Evolutionary conservation across 805 yeast genomes (phyloP).

Genomic region (Ogataea methanolica): DNA sequence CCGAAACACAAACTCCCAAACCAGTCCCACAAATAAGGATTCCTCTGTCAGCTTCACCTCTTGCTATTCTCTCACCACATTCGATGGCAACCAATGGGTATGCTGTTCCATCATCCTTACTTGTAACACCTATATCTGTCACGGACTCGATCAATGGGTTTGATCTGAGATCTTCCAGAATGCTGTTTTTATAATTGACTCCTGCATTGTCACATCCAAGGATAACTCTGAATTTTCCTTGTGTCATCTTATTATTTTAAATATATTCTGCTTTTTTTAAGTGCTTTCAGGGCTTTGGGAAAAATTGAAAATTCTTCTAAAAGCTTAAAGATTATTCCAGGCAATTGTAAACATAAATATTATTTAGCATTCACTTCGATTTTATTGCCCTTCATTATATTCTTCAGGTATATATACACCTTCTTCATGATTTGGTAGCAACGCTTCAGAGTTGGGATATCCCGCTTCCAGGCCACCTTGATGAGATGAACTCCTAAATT

Average conservation of each 20-base stretch:
- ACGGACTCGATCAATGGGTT: slow-evolving; percentile 29
- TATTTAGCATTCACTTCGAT: no score
- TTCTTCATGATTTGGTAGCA: no score
- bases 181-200: slow-evolving; percentile 36
- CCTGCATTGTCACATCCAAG: slow-evolving; percentile 44
- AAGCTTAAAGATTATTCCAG: no score
- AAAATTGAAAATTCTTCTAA: no score
- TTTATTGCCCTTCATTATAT: no score
- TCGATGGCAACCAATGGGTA: slow-evolving; percentile 41
- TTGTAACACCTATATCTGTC: slow-evolving; percentile 36
- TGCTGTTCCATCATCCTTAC: slow-evolving; percentile 31
- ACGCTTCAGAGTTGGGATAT: no score
- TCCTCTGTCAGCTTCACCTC: slow-evolving; percentile 41
- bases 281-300: background rate
- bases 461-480: no score
- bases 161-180: slow-evolving; percentile 31
- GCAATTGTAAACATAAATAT: no score
- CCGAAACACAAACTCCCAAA: slow-evolving; percentile 44
- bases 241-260: slow-evolving; percentile 1
- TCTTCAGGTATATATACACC: no score
- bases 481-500: no score
- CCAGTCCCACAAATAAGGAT: slow-evolving; percentile 46
- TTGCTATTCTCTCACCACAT: slow-evolving; percentile 37
- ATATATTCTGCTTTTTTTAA: background rate
- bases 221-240: slow-evolving; percentile 24